Evolutionary conservation across 2,329 filamentous ascomycete species (phyloP), one percentile per base, ranked within the genome.

Genomic region (Onygenales sp.): DNA sequence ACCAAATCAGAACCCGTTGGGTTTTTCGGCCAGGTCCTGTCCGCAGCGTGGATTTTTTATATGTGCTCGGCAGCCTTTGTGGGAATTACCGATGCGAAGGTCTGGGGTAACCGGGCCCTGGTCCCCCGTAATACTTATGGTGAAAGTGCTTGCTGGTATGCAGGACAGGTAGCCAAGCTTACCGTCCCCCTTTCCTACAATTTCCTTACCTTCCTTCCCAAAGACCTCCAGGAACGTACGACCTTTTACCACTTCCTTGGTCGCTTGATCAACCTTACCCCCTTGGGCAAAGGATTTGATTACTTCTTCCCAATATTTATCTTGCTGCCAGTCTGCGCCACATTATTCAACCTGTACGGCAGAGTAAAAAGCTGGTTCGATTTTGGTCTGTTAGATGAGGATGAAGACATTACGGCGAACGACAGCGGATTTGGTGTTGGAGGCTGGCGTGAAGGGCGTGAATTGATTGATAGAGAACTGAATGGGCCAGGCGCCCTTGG

Each of bases 121-220:
- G 92, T 97, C 46, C 83, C 82, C 55, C 84, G 93, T 54, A 93
- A 95, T 65, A 98, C 93, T 0, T 92, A 94, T 54, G 84, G 88
- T 56, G 93, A 97, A 67, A 89, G 86, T 49, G 93, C 93, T 0
- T 94, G 92, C 61, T 98, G 94, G 90, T 98, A 97, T 66, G 86
- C 89, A 1, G 84, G 89, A 54, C 89, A 96, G 67, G 87, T 96
- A 9, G 92, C 93, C 50, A 88, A 91, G 63, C 82, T 98, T 43
- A 95, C 88, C 1, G 88, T 98, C 0, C 93, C 93, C 0, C 78
- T 98, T 7, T 85, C 88, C 3, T 98, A 95, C 80, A 98, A 98
- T 71, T 98, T 97, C 65, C 79, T 95, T 67, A 96, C 92, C 0
- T 92, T 97, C 66, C 72, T 96, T 21, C 86, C 87, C 0, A 77